A percentile compares a stretch with the other conserved stretches of the same genome.
Evolutionary conservation across 345 rosid species (phyloP).

Genomic region (Bruguiera parviflora): DNA sequence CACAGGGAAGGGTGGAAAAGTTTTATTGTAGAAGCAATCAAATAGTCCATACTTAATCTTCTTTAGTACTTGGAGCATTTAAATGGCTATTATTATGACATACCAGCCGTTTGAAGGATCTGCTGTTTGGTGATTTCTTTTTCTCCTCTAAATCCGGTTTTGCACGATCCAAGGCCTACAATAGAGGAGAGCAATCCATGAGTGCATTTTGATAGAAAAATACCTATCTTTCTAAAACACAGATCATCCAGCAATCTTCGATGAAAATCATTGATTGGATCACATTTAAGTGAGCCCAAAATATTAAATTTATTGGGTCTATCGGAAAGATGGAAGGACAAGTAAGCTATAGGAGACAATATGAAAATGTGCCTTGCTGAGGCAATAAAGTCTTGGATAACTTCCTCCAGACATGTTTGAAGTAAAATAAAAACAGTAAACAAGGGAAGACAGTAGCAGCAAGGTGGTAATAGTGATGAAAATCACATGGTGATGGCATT

Average conservation of each 20-base stretch:
- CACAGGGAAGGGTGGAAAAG: too few species aligned
- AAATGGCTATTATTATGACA: neutral
- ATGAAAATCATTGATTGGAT: neutral
- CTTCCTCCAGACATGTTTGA: too few species aligned
- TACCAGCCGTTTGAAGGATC: constrained; percentile 37
- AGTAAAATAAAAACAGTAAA: too few species aligned
- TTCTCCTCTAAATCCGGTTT: constrained; percentile 29
- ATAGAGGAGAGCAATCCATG: neutral
- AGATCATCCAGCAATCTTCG: neutral
- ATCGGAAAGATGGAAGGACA: too few species aligned
- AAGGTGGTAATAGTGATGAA: too few species aligned
- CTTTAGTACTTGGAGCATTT: neutral
- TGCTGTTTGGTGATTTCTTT: constrained; percentile 25
- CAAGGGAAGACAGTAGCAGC: too few species aligned
- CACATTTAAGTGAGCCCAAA: too few species aligned
- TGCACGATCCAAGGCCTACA: constrained; percentile 36
- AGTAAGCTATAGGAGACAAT: too few species aligned
- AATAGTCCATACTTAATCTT: neutral
- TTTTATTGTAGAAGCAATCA: neutral
- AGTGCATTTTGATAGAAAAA: neutral
- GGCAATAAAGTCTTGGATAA: too few species aligned
- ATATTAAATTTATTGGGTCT: too few species aligned
- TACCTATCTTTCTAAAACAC: neutral
- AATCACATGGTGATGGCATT: too few species aligned
- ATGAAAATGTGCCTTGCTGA: too few species aligned